Base-by-base conservation (phyloP, 257 asterid species). In the Gentiana straminea region DNA sequence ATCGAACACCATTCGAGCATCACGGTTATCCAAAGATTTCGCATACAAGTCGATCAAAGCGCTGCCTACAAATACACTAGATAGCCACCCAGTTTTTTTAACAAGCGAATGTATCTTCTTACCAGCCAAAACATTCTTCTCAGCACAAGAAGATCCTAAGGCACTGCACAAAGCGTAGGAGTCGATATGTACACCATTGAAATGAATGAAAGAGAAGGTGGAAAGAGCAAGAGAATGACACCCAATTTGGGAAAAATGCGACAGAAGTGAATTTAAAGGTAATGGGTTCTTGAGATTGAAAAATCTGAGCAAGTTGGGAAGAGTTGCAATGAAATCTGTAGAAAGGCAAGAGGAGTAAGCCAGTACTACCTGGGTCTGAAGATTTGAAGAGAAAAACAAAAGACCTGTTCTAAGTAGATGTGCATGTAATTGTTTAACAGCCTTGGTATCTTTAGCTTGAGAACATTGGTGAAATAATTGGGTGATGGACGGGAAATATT, bases 31-130 rank as follows among this genome's bases (percentile, higher is more conserved):
- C 11, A 35, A 35, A 34, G 51, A 54, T 52, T 83, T 87, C 3
- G 78, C 62, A 37, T 83, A 81, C 2, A 82, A 54, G 55, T 76
- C 92, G 8, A 87, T 73, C 71, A 87, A 58, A 47, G 86, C 85
- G 69, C 89, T 77, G 49, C 87, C 96, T 69, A 91, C 94, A 54
- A 70, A 91, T 35, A 86, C 86, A 59, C 96, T 86, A 53, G 79
- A 60, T 5, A 73, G 55, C 79, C 82, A 73, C 2, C 73, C 65
- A 11, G 68, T 63, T 67, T 64, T 67, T 41, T 11, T 57, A 12
- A 76, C 87, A 64, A 59, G 49, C 52, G 80, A 75, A 57, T 91
- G 98, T 58, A 74, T 54, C 62, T 64, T 58, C 67, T 47, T 55
- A 10, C 92, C 96, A 47, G 70, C 67, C 44, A n/a, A 33, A 12